These are phyloP conservation scores for Tinospora cordifolia DNA, from an alignment of 164 flowering plant genomes.

Conservation along the genomic window DNA sequence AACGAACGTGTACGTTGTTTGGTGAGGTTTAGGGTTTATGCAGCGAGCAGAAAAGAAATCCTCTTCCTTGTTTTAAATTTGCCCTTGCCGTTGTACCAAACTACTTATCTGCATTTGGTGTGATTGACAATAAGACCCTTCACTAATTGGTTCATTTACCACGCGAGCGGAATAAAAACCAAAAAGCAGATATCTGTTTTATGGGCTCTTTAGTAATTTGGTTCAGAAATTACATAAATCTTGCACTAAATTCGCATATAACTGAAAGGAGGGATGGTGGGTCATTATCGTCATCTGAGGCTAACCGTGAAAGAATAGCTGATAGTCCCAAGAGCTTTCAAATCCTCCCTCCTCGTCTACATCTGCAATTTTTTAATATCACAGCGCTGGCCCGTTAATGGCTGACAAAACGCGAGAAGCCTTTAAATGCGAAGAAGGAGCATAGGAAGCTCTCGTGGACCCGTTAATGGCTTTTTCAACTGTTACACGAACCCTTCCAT, in stretches of 20 bases:
- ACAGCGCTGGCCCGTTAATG: not conserved
- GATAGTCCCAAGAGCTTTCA: not conserved
- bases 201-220: not conserved
- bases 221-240: not conserved
- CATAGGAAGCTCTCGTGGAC: constrained; percentile 6
- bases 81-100: too few relatives aligned
- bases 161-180: too few relatives aligned
- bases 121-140: too few relatives aligned
- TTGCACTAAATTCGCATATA: too few relatives aligned
- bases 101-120: too few relatives aligned
- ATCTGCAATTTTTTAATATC: not conserved
- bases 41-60: too few relatives aligned
- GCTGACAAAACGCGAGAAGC: not conserved
- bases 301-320: not conserved
- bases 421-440: not conserved
- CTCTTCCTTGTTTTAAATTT: too few relatives aligned
- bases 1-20: too few relatives aligned
- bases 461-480: constrained; percentile 41
- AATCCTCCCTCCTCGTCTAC: not conserved
- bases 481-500: constrained; percentile 34
- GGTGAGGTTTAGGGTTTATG: too few relatives aligned
- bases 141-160: too few relatives aligned
- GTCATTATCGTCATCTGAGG: constrained; percentile 7
- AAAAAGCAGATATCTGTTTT: too few relatives aligned
- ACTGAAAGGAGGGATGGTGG: too few relatives aligned